phyloP scores from a whole-genome alignment of 306 rosid species.

The Prunus persica region DNA sequence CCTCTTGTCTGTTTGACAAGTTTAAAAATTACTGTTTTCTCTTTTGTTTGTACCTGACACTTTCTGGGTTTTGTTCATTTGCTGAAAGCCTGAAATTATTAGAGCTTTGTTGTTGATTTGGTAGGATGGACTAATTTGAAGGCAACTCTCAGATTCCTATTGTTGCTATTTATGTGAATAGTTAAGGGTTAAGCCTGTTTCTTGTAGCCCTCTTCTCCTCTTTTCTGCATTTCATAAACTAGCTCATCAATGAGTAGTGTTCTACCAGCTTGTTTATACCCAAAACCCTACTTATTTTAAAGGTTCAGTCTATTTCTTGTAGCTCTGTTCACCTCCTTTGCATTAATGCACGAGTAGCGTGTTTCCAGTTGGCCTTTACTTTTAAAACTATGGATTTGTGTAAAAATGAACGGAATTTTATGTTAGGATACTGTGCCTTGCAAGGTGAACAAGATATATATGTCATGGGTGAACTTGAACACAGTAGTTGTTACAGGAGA shows the following conservation, averaged over 20 bases:
- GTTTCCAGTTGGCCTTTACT: neutral
- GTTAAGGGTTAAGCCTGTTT: neutral
- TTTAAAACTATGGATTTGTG: neutral
- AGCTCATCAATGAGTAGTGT: neutral
- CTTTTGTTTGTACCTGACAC: neutral
- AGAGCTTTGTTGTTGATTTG: neutral
- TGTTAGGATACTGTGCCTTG: neutral
- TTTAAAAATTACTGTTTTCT: neutral
- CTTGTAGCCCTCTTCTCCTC: neutral
- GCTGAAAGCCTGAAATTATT: neutral
- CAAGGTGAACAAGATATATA: neutral
- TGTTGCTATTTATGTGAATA: neutral
- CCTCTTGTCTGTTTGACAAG: neutral
- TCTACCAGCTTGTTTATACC: too few species aligned
- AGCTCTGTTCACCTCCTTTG: too few species aligned
- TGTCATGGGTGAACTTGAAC: neutral
- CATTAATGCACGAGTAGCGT: neutral
- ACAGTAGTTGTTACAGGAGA: neutral
- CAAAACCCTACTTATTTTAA: neutral
- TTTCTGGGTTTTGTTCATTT: slow-evolving; percentile 7
- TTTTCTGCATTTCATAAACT: neutral
- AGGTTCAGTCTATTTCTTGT: neutral
- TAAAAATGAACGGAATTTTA: neutral
- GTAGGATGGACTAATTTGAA: neutral
- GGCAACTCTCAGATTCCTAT: neutral